These are phyloP conservation scores for Penicillium brevicompactum DNA, from an alignment of 2,329 filamentous ascomycete species.

Conservation along the genomic window DNA sequence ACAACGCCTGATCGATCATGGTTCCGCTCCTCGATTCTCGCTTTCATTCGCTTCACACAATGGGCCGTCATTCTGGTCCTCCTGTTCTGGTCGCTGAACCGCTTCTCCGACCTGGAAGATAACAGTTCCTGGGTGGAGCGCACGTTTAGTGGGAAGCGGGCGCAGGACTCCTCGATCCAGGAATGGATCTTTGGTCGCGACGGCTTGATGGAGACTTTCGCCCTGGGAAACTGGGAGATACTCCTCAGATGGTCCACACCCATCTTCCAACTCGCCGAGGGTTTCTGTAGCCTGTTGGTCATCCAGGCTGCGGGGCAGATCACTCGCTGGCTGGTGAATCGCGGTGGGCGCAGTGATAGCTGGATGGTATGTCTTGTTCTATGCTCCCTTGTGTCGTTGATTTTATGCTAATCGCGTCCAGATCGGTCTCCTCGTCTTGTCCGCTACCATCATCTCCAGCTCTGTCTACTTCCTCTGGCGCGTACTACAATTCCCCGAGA, in stretches of 20 bases:
- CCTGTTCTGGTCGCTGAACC: constrained; percentile 92
- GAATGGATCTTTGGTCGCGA: constrained; percentile 89
- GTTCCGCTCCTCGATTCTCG: constrained; percentile 70
- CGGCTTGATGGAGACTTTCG: constrained; percentile 76
- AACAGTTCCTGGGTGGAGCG: constrained; percentile 74
- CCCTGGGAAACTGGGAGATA: constrained; percentile 87
- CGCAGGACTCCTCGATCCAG: constrained; percentile 65
- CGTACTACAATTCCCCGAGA: constrained; percentile 88
- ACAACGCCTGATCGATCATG: constrained; percentile 77
- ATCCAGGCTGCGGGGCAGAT: constrained; percentile 95
- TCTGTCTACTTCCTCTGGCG: constrained; percentile 96
- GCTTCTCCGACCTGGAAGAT: constrained; percentile 70
- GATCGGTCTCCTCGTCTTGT: constrained; percentile 86
- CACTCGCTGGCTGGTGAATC: constrained; percentile 90
- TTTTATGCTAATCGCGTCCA: constrained; percentile 40
- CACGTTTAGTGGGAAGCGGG: constrained; percentile 69
- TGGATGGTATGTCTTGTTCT: constrained; percentile 75
- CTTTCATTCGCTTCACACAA: constrained; percentile 73
- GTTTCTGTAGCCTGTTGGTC: constrained; percentile 93
- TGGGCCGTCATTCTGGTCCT: constrained; percentile 83
- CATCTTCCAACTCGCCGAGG: constrained; percentile 90
- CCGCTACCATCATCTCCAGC: constrained; percentile 88
- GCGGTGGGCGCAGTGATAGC: constrained; percentile 82
- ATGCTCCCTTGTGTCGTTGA: background rate
- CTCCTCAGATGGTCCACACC: constrained; percentile 87